Conservation (phyloP, 441 rosid genomes). For the Erodium chrysanthum region DNA sequence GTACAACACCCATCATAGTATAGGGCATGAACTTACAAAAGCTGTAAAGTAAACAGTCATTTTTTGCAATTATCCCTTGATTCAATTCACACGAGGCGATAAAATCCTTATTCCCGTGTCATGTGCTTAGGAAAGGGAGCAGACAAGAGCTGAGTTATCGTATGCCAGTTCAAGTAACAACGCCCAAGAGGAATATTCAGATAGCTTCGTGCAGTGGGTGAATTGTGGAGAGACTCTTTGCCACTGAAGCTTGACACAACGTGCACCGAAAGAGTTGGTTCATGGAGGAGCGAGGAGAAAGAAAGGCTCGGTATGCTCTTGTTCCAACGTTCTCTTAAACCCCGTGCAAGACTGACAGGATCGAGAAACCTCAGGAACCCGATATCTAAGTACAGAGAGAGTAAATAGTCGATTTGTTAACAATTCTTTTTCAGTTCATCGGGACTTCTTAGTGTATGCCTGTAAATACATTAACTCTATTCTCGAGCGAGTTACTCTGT, state of each 20-base stretch:
- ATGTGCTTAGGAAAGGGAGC: conserved; percentile 41
- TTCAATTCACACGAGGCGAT: too few species aligned
- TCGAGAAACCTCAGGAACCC: too few species aligned
- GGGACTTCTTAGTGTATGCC: conserved; percentile 16
- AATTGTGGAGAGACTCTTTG: conserved; percentile 64
- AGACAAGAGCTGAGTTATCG: conserved; percentile 30
- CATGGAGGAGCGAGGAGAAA: conserved; percentile 1
- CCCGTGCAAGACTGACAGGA: too few species aligned
- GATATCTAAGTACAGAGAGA: conserved; percentile 20
- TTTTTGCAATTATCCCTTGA: too few species aligned
- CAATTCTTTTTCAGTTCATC: conserved; percentile 34
- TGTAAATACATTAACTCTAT: conserved; percentile 36
- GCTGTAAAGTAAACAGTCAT: too few species aligned
- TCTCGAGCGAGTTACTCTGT: conserved; percentile 21
- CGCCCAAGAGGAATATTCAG: conserved; percentile 54
- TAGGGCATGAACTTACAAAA: too few species aligned
- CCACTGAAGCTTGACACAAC: conserved; percentile 34
- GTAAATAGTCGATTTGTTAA: conserved; percentile 38
- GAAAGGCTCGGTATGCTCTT: background rate
- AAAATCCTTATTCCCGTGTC: background rate
- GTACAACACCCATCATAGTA: too few species aligned
- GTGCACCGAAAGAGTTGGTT: conserved; percentile 13
- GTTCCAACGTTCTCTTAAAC: conserved; percentile 12
- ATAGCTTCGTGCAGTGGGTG: conserved; percentile 80
- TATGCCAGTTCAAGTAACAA: conserved; percentile 22